Conservation (phyloP, 208 protist genomes). For the Leishmania tropica region DNA sequence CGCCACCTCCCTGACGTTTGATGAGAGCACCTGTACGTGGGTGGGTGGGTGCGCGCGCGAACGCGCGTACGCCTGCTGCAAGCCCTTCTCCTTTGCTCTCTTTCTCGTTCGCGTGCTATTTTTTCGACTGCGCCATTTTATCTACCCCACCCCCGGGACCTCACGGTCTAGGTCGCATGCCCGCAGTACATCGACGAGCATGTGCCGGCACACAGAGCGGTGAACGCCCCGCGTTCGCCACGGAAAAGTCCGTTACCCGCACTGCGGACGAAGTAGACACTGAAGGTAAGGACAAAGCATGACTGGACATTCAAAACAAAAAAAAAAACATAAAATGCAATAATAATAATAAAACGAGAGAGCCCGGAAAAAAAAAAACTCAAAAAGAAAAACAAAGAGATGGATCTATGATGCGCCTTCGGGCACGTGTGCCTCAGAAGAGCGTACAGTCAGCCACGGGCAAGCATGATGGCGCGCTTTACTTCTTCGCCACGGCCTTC, state of each 20-base stretch:
- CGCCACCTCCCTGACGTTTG: background rate
- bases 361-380: background rate
- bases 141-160: background rate
- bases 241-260: background rate
- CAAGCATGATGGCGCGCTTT: background rate
- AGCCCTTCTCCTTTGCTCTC: background rate
- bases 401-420: slow-evolving; percentile 20
- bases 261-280: background rate
- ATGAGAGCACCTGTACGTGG: background rate
- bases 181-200: background rate
- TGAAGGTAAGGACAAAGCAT: slow-evolving; percentile 1
- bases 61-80: background rate
- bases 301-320: slow-evolving; percentile 4
- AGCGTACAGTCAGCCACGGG: slow-evolving; percentile 6
- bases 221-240: background rate
- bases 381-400: background rate
- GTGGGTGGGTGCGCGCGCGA: background rate
- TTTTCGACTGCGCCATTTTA: background rate
- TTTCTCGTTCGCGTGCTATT: background rate
- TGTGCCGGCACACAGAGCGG: background rate
- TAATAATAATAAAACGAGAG: background rate
- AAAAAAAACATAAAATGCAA: background rate
- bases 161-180: background rate
- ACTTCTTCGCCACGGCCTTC: slow-evolving; percentile 31
- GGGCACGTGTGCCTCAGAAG: slow-evolving; percentile 1